phyloP scores from a whole-genome alignment of 2,329 filamentous ascomycete genomes.

The Ophiocordyceps robertsii region DNA sequence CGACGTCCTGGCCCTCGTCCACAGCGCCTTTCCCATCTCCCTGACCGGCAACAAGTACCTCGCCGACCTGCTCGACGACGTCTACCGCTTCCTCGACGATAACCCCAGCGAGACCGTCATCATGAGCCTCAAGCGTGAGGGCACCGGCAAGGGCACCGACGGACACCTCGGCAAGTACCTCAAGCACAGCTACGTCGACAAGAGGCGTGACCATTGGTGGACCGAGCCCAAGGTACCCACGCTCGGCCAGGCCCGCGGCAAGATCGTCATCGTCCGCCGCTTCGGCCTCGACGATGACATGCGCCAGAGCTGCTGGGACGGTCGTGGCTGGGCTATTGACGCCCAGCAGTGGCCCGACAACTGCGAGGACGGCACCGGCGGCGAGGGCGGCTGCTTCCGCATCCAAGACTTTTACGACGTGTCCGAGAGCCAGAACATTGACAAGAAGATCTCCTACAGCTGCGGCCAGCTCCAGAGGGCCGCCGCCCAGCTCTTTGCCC shows the following conservation, averaged over 20 bases:
- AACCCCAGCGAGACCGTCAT: conserved; percentile 76
- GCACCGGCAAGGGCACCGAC: conserved; percentile 67
- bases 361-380: conserved; percentile 58
- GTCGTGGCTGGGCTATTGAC: conserved; percentile 44
- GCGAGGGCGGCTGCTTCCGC: conserved; percentile 58
- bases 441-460: conserved; percentile 64
- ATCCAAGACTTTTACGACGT: conserved; percentile 96
- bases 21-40: conserved; percentile 79
- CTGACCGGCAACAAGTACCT: conserved; percentile 74
- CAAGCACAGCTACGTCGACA: conserved; percentile 53
- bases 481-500: conserved; percentile 33
- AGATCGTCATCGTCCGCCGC: conserved; percentile 72
- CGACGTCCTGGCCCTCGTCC: conserved; percentile 68
- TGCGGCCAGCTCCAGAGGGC: conserved; percentile 67
- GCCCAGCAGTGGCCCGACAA: conserved; percentile 74
- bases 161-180: conserved; percentile 64
- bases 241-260: conserved; percentile 67
- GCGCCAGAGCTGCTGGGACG: conserved; percentile 31
- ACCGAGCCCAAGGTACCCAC: conserved; percentile 63
- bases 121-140: conserved; percentile 84
- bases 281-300: conserved; percentile 53
- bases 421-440: conserved; percentile 57
- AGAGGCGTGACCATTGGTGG: conserved; percentile 54
- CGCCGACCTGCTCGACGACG: conserved; percentile 53
- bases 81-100: conserved; percentile 61